Base-by-base conservation (phyloP, 768 basidiomycete species). In the Pholiota conissans region DNA sequence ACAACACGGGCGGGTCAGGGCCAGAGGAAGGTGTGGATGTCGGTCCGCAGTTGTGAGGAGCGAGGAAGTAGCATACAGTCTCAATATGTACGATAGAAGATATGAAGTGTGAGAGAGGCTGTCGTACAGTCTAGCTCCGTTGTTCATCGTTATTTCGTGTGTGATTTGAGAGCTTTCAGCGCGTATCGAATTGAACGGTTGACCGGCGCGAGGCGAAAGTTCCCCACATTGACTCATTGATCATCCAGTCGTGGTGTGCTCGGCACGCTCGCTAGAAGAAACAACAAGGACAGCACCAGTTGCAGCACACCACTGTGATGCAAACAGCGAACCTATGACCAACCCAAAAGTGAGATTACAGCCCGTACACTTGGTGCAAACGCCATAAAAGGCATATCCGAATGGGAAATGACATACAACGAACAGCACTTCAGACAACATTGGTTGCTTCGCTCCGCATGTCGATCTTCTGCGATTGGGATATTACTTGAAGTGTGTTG, bases 121-220 rank as follows among this genome's bases (percentile, higher is more conserved):
- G 54, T 62, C 61, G 61, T 58, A 56, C 61, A 51, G 57, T 57
- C 52, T 52, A 57, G 61, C 57, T 62, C 57, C 57, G 57, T 61
- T 62, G 54, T 62, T 49, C 46, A 45, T 18, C 42, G 22, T 45
- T 45, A 60, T 53, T 42, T 49, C n/a, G 7, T 30, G 57, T 55
- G 52, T 57, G 60, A 56, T 29, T 13, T 45, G 22, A 3, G 22
- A 13, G n/a, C 42, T 45, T 22, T 45, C 11, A 45, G 42, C 42
- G 20, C 22, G 11, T 3, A 45, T 22, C 13, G 7, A 45, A 20
- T 26, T 22, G 42, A 22, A 24, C 24, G 18, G 42, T 2, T 10
- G 22, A 24, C 13, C 22, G 11, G 22, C 18, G 20, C 22, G 13
- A 24, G 22, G 42, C 42, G 18, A 3, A 45, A 24, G 8, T 9